Base-by-base conservation (phyloP, 495 filamentous ascomycete genomes). In the Aspergillus incahuasiensis region DNA sequence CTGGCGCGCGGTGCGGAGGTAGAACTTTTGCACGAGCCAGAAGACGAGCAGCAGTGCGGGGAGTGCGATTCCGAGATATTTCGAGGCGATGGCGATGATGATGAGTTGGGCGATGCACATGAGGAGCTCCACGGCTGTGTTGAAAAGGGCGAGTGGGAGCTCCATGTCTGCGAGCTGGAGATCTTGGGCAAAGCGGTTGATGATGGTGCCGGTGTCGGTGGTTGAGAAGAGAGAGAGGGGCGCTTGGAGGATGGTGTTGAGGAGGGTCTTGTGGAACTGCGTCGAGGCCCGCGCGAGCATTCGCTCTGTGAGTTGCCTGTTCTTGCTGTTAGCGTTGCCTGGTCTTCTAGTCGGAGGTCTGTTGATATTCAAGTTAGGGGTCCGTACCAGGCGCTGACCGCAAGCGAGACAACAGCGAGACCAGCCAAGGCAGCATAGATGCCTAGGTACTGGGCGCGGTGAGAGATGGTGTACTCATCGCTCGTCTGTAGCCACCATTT, bases 1-100 rank as follows among this genome's bases (percentile, higher is more conserved):
- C 57, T 85, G 82, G 1, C 80, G 74, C 0, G 80, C 82, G 0
- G 82, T 85, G 5, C 75, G 71, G 0, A 86, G 72, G 55, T 86
- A 86, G 22, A 76, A 65, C 48, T 73, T 75, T 54, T 83, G 78
- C 3, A 84, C 67, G 6, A 74, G 25, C 35, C 76, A 82, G 5
- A 80, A 55, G 9, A 66, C 57, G 3, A 75, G 21, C 13, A 72
- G 25, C 8, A 71, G 59, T 21, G 73, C 35, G 0, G 77, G 77
- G 35, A 78, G 68, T 2, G 71, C 58, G 30, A 72, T 66, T 0
- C 72, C 77, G 0, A 63, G 60, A 55, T 72, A 80, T 2, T 38
- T 46, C 1, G 77, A 69, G 18, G 70, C 62, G 4, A 69, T 53
- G 5, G 59, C 68, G 18, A 80, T 74, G 6, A 79, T 60, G 18